These are phyloP conservation scores for Hypoxylon lienhwacheense DNA, from an alignment of 495 filamentous ascomycete species.

Conservation along the genomic window DNA sequence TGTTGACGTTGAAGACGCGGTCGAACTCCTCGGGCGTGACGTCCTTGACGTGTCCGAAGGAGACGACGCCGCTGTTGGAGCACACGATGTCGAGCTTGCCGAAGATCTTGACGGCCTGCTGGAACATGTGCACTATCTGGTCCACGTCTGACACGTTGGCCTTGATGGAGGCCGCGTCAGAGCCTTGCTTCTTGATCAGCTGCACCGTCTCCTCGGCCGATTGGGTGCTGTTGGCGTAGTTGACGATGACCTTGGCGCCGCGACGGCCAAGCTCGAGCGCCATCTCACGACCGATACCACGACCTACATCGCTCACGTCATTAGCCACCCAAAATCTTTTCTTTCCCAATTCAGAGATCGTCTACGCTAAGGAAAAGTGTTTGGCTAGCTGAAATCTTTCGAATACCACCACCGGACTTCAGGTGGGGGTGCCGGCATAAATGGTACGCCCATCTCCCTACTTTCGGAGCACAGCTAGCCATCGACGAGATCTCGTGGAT, in stretches of 20 bases:
- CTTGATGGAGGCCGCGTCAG: conserved; percentile 67
- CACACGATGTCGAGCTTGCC: conserved; percentile 76
- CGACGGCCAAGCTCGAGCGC: conserved; percentile 75
- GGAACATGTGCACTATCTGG: conserved; percentile 58
- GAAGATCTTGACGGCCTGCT: conserved; percentile 64
- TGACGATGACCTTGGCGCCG: conserved; percentile 73
- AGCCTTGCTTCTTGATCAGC: conserved; percentile 50
- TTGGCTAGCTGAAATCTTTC: neutral
- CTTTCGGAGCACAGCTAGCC: conserved; percentile 13
- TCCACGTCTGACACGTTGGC: conserved; percentile 71
- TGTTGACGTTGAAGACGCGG: conserved; percentile 74
- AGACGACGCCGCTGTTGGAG: conserved; percentile 67
- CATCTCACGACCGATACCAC: conserved; percentile 74
- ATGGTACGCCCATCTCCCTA: neutral
- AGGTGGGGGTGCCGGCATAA: conserved; percentile 18
- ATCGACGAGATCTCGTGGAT: neutral
- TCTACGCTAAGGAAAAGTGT: neutral
- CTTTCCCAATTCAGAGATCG: conserved; percentile 4
- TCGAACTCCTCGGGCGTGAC: conserved; percentile 76
- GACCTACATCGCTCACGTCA: conserved; percentile 47
- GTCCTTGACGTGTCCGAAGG: conserved; percentile 65
- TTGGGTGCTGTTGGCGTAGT: conserved; percentile 67
- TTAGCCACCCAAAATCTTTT: conserved; percentile 3
- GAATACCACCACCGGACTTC: conserved; percentile 13
- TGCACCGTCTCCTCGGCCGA: conserved; percentile 66